phyloP scores from a whole-genome alignment of 1,284 basidiomycete species.

The Apiotrichum montevideense region DNA sequence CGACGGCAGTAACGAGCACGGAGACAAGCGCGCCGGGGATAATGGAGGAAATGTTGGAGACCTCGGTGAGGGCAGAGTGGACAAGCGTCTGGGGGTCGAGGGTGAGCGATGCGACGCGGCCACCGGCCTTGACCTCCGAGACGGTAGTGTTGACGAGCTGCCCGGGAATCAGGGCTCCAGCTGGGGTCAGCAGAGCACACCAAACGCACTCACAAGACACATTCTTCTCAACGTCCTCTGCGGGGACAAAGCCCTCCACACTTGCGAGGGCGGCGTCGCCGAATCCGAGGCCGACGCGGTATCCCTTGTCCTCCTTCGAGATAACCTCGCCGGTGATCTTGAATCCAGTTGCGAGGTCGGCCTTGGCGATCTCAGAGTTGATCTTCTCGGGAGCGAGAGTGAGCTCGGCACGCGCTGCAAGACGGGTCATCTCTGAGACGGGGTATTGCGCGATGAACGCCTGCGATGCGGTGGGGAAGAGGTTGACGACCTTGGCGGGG shows the following conservation, averaged over 20 bases:
- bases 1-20: constrained; percentile 73
- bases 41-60: constrained; percentile 71
- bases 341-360: constrained; percentile 70
- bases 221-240: constrained; percentile 56
- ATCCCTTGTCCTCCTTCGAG: constrained; percentile 91
- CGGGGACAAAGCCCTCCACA: constrained; percentile 70
- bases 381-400: constrained; percentile 78
- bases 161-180: constrained; percentile 49
- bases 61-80: constrained; percentile 58
- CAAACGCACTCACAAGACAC: constrained; percentile 25
- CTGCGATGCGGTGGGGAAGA: constrained; percentile 41
- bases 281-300: constrained; percentile 79
- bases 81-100: constrained; percentile 52
- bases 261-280: constrained; percentile 35
- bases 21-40: constrained; percentile 84
- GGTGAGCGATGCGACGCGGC: constrained; percentile 38
- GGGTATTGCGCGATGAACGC: constrained; percentile 46
- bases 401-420: constrained; percentile 67
- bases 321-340: constrained; percentile 73
- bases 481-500: constrained; percentile 61
- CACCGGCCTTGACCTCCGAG: constrained; percentile 54
- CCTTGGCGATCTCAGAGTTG: constrained; percentile 71
- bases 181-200: constrained; percentile 10
- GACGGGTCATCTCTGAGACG: constrained; percentile 40
- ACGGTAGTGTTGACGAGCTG: constrained; percentile 62